Evolutionary conservation across 306 rosid genomes (phyloP).

Genomic region (Fragaria vesca): DNA sequence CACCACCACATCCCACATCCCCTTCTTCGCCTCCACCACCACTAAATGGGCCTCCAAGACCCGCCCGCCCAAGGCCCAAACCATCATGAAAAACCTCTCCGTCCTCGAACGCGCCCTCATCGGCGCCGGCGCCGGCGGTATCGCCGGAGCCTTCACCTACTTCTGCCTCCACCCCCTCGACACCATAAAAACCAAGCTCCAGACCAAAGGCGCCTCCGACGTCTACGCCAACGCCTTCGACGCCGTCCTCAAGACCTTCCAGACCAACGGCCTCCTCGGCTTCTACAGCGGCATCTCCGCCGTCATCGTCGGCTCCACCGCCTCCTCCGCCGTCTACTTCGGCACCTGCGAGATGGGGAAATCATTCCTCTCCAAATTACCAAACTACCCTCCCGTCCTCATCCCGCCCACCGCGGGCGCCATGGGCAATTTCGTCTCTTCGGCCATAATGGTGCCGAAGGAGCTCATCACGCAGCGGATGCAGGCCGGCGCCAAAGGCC

Average conservation of each 20-base stretch:
- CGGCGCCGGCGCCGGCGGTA: slow-evolving; percentile 83
- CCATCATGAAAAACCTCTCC: slow-evolving; percentile 54
- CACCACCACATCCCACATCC: slow-evolving; percentile 8
- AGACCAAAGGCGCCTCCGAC: slow-evolving; percentile 73
- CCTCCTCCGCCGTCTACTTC: slow-evolving; percentile 82
- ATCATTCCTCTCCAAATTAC: slow-evolving; percentile 52
- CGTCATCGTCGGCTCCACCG: slow-evolving; percentile 78
- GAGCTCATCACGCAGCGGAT: slow-evolving; percentile 86
- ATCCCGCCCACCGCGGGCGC: slow-evolving; percentile 89
- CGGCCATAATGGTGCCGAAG: slow-evolving; percentile 90
- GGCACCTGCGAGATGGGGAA: slow-evolving; percentile 90
- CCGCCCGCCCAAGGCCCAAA: slow-evolving; percentile 33
- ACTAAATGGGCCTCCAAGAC: slow-evolving; percentile 32
- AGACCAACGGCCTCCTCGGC: slow-evolving; percentile 57
- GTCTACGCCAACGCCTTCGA: slow-evolving; percentile 68
- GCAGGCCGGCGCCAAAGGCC: slow-evolving; percentile 79
- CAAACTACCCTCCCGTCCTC: slow-evolving; percentile 47
- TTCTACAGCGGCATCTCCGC: slow-evolving; percentile 90
- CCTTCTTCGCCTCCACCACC: slow-evolving; percentile 28
- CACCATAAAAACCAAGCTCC: slow-evolving; percentile 84
- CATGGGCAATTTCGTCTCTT: slow-evolving; percentile 78
- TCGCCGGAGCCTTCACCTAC: slow-evolving; percentile 96
- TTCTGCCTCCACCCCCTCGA: slow-evolving; percentile 88
- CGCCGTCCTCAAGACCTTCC: slow-evolving; percentile 65
- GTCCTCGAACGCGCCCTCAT: slow-evolving; percentile 77